Base-by-base conservation (phyloP, 2,329 filamentous ascomycete species). In the Ophiostoma sp. region DNA sequence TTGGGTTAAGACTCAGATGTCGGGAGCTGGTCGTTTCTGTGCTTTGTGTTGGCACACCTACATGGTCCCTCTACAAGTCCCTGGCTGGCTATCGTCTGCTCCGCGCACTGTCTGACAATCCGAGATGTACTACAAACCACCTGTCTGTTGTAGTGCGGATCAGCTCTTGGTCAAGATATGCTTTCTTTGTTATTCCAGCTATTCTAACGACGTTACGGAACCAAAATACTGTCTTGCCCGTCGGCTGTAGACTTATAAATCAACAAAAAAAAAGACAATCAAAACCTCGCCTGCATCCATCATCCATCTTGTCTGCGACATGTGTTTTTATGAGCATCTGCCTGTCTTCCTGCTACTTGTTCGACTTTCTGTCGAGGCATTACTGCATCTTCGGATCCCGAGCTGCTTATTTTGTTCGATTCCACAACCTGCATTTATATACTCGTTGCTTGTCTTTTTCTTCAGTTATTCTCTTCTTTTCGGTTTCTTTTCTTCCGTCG, bases 201-300 rank as follows among this genome's bases (percentile, higher is more conserved):
- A n/a, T 63, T 4, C 42, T 63, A 41, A 63, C 60, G 38, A 42
- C 60, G 40, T 42, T 8, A 63, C 60, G 60, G 60, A 42, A 8
- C 11, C 6, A 44, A 42, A 63, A 63, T 42, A 4, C 11, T 44
- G 42, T 44, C 42, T 12, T 6, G 11, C 11, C 42, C 11, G 7
- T 44, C 11, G 7, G 42, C 7, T 44, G 42, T 12, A 44, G 42
- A 12, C 55, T 18, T 2, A 16, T n/a, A 36, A 60, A 60, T 38
- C 12, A 6, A 14, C 55, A 12, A 60, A 60, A 60, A 52, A 52
- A 52, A 40, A 49, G 5, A 6, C 27, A 60, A 16, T 52, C 45
- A 14, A 47, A 8, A 45, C 42, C 16, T 47, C 45, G 14, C 45
- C 11, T 27, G 45, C 45, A 47, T 47, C 45, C 14, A 47, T 14